phyloP scores from a whole-genome alignment of 306 rosid genomes.

The Comarum palustre region DNA sequence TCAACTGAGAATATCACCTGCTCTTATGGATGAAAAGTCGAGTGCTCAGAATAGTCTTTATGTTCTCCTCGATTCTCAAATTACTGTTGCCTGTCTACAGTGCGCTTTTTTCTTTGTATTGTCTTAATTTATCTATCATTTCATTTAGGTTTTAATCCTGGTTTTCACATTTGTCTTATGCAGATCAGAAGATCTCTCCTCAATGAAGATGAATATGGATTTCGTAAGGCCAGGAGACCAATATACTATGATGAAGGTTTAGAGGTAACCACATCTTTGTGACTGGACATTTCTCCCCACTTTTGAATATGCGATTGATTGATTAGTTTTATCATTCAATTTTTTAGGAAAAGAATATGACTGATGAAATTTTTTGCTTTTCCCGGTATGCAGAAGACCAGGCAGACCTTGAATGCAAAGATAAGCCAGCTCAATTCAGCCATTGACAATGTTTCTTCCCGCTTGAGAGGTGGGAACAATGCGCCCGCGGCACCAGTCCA shows the following conservation, averaged over 20 bases:
- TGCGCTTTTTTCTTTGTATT: neutral
- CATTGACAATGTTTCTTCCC: slow-evolving; percentile 90
- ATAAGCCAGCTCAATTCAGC: slow-evolving; percentile 88
- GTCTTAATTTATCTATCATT: neutral
- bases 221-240: slow-evolving; percentile 78
- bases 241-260: slow-evolving; percentile 87
- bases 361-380: neutral
- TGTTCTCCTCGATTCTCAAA: neutral
- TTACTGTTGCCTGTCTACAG: neutral
- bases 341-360: neutral
- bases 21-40: slow-evolving; percentile 13
- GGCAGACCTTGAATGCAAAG: slow-evolving; percentile 75
- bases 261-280: slow-evolving; percentile 50
- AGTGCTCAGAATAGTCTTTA: neutral
- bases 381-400: slow-evolving; percentile 58
- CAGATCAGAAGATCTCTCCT: slow-evolving; percentile 85
- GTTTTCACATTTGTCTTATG: slow-evolving; percentile 18
- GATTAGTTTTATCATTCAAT: neutral
- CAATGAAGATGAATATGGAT: slow-evolving; percentile 85
- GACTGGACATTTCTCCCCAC: slow-evolving; percentile 13
- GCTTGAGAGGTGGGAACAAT: slow-evolving; percentile 81
- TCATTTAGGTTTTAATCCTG: slow-evolving; percentile 20
- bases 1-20: neutral
- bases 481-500: slow-evolving; percentile 48
- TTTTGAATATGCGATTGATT: slow-evolving; percentile 1